Base-by-base conservation (phyloP, 306 rosid species). In the Spatholobus suberectus region DNA sequence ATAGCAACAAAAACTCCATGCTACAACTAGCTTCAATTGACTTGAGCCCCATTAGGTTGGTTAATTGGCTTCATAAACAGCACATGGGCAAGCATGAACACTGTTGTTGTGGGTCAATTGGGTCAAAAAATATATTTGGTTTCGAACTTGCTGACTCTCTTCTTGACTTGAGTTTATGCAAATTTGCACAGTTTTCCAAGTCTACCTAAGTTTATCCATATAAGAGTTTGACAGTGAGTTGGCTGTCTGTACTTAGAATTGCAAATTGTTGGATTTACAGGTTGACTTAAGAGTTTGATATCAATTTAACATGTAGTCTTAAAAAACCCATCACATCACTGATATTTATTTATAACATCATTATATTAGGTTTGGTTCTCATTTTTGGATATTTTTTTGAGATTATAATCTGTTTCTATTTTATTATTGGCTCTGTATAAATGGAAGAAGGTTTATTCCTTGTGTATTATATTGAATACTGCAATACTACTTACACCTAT, bases 301-400 rank as follows among this genome's bases (percentile, higher is more conserved):
- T 32, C 43, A 15, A 6, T 6, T 63, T 63, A 17, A 35, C 49
- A 37, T 37, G 26, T 9, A 37, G 32, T 58, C 75, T 55, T 63
- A 21, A 80, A 46, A 67, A 59, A 3, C 40, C 32, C 75, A 65
- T 24, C 75, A 65, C 49, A 57, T 12, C 20, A 59, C 4, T 27
- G 20, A 57, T 57, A 57, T 4, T 57, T 57, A n/a, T 51, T 5
- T 46, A 24, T 77, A 40, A 34, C 69, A 51, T 57, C 57, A 4
- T 38, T 58, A 11, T 80, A 57, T 55, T 29, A 67, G 77, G 43
- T 49, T 74, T 59, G 82, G 2, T 76, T 49, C 46, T 57, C 27
- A 29, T 49, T 40, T n/a, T 73, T 84, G 27, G 57, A 46, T 55
- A 6, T 66, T 65, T 66, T 65, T 52, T 73, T 11, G 68, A 72